phyloP scores from a whole-genome alignment of 1,284 basidiomycete species.

The Inonotus hispidus region DNA sequence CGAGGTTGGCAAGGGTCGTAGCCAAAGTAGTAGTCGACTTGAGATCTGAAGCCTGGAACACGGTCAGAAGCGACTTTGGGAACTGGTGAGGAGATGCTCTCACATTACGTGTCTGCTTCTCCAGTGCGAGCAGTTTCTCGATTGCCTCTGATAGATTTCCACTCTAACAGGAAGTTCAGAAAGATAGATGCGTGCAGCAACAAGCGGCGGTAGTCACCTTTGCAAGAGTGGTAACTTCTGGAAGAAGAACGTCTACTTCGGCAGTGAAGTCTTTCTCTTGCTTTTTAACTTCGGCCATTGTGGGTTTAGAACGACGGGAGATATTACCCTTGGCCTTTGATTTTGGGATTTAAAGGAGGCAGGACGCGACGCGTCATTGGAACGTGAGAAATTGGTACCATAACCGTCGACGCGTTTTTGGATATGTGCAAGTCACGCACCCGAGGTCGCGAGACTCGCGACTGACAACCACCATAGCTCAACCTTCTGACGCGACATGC shows the following conservation, averaged over 20 bases:
- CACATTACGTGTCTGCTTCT: slow-evolving; percentile 97
- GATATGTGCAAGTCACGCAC: neutral
- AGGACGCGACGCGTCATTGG: slow-evolving; percentile 17
- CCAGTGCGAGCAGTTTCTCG: slow-evolving; percentile 84
- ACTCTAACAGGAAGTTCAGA: slow-evolving; percentile 36
- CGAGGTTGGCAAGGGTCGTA: slow-evolving; percentile 65
- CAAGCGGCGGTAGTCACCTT: slow-evolving; percentile 39
- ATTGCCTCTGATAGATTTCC: slow-evolving; percentile 82
- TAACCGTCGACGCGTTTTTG: neutral
- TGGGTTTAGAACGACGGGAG: slow-evolving; percentile 24
- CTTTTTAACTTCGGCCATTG: slow-evolving; percentile 74
- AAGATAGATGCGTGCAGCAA: neutral
- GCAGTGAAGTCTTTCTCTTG: slow-evolving; percentile 73
- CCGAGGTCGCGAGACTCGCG: neutral
- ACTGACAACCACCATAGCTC: neutral
- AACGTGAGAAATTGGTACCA: neutral
- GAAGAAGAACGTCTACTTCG: slow-evolving; percentile 61
- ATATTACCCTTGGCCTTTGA: too few relatives aligned
- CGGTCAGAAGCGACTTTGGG: slow-evolving; percentile 16
- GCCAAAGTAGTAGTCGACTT: slow-evolving; percentile 85
- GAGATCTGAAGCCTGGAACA: slow-evolving; percentile 81
- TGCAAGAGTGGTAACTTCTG: slow-evolving; percentile 47
- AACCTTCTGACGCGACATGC: slow-evolving; percentile 2
- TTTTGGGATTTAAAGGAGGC: too few relatives aligned
- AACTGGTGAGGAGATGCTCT: slow-evolving; percentile 29